phyloP scores from a whole-genome alignment of 1,284 basidiomycete species.

The Gomphus sp. region DNA sequence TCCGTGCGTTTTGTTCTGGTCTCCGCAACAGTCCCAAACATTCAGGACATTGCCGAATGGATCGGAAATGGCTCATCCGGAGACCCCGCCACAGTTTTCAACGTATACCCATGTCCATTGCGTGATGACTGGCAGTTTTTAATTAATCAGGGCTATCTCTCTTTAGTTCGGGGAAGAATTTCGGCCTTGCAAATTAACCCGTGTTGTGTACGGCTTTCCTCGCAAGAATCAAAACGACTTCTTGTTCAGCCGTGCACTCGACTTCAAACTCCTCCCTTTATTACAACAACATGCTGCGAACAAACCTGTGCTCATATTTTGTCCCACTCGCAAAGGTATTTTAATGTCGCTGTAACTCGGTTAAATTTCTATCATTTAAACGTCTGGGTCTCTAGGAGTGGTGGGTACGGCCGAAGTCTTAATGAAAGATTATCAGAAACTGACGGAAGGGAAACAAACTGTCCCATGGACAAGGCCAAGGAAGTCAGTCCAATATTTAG shows the following conservation, averaged over 20 bases:
- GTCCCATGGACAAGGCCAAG: conserved; percentile 58
- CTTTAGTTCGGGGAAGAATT: conserved; percentile 84
- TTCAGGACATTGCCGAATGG: conserved; percentile 86
- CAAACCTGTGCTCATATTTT: conserved; percentile 82
- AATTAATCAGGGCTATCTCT: not conserved
- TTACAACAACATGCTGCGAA: conserved; percentile 62
- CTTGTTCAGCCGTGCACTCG: conserved; percentile 63
- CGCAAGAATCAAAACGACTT: conserved; percentile 73
- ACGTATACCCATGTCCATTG: conserved; percentile 35
- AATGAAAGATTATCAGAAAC: conserved; percentile 58
- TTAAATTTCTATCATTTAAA: not conserved
- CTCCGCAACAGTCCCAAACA: conserved; percentile 93
- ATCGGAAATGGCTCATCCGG: conserved; percentile 46
- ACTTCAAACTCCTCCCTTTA: conserved; percentile 63
- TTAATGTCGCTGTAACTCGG: not conserved
- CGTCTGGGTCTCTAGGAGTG: conserved; percentile 37
- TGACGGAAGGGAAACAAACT: conserved; percentile 35
- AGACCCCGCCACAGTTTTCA: conserved; percentile 58
- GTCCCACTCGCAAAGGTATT: conserved; percentile 74
- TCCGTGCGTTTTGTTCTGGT: conserved; percentile 78
- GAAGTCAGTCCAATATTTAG: conserved; percentile 27
- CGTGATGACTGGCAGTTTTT: not conserved
- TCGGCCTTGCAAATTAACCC: conserved; percentile 74
- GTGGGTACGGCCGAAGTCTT: conserved; percentile 66
- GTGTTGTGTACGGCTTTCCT: conserved; percentile 56